These are phyloP conservation scores for Sonneratia alba DNA, from an alignment of 345 rosid genomes.

Conservation along the genomic window DNA sequence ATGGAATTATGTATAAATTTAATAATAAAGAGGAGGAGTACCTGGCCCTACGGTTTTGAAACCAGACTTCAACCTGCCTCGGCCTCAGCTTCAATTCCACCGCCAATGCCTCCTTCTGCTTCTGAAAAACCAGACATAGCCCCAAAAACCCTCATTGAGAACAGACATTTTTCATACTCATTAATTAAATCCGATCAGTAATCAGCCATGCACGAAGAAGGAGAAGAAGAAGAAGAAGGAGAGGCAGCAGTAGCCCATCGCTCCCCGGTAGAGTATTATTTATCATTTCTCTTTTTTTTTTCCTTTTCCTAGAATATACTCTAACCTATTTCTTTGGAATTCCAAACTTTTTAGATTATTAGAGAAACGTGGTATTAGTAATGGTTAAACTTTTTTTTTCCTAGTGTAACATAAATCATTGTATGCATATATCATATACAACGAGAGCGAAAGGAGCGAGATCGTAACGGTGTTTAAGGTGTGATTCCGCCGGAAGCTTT, in stretches of 20 bases:
- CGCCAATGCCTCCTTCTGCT: constrained; percentile 87
- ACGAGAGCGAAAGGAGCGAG: background rate
- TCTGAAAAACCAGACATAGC: constrained; percentile 32
- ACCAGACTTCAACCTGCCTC: constrained; percentile 97
- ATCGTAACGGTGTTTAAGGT: constrained; percentile 63
- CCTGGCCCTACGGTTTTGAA: constrained; percentile 99
- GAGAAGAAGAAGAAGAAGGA: too few relatives aligned
- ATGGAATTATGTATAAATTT: background rate
- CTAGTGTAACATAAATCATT: background rate
- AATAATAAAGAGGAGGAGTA: constrained; percentile 13
- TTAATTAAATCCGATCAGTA: too few relatives aligned
- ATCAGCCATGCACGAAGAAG: background rate
- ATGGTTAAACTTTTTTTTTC: background rate
- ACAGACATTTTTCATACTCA: background rate
- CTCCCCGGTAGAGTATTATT: background rate
- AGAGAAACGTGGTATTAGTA: background rate
- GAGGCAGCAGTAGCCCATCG: background rate
- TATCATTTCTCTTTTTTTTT: background rate
- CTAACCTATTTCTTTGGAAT: too few relatives aligned
- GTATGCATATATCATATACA: background rate
- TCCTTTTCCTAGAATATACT: background rate
- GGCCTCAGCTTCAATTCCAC: constrained; percentile 68
- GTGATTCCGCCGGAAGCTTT: constrained; percentile 85
- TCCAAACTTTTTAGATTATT: too few relatives aligned
- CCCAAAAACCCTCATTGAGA: background rate